These are phyloP conservation scores for Saturnispora zaruensis DNA, from an alignment of 805 yeast species.

Conservation along the genomic window DNA sequence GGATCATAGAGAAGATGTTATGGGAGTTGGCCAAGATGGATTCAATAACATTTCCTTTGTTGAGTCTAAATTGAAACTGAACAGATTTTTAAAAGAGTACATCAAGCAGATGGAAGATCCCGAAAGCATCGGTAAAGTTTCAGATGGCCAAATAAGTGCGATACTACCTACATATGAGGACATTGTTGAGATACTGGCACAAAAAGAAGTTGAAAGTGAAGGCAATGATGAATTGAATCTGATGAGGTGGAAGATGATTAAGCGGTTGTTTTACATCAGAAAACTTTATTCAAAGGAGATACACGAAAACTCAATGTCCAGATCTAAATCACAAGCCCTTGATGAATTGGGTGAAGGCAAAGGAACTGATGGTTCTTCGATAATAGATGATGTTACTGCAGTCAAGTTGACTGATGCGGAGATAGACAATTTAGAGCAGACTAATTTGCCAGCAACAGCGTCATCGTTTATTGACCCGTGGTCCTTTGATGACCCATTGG, in stretches of 20 bases:
- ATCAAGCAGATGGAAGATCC: constrained; percentile 31
- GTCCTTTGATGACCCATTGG: constrained; percentile 78
- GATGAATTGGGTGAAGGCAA: not conserved
- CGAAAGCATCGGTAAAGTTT: not conserved
- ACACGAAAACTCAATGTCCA: constrained; percentile 1
- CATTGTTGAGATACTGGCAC: constrained; percentile 46
- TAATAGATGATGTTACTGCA: constrained; percentile 16
- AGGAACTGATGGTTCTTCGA: constrained; percentile 23
- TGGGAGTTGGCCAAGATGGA: constrained; percentile 67
- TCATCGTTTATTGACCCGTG: constrained; percentile 71
- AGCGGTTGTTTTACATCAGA: constrained; percentile 62
- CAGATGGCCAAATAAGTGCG: constrained; percentile 21
- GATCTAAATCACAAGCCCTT: not conserved
- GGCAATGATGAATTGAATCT: constrained; percentile 30
- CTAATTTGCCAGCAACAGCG: constrained; percentile 28
- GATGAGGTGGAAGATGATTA: constrained; percentile 65
- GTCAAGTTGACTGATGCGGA: constrained; percentile 37
- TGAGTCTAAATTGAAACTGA: constrained; percentile 44
- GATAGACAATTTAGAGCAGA: constrained; percentile 32
- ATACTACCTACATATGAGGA: constrained; percentile 45
- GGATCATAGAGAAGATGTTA: constrained; percentile 64
- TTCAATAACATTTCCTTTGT: constrained; percentile 39
- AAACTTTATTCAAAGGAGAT: constrained; percentile 44
- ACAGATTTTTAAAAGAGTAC: constrained; percentile 48
- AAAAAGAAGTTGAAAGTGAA: constrained; percentile 29